A percentile compares a stretch with the other conserved stretches of the same genome.
Conservation (phyloP, 805 yeast species). For the Candida michaelii region DNA sequence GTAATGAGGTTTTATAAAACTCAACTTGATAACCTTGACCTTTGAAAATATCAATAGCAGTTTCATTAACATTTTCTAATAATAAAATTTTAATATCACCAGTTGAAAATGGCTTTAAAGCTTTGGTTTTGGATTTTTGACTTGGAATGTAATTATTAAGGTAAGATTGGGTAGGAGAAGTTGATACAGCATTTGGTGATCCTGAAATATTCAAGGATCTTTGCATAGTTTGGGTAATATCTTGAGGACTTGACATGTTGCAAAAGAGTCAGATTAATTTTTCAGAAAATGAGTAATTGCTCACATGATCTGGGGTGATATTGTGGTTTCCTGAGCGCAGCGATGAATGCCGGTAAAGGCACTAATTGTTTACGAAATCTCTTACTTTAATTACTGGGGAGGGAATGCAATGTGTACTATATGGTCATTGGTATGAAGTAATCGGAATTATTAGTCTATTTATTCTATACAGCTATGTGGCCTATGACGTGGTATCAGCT, state of each 20-base stretch:
- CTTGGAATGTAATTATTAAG: constrained; percentile 49
- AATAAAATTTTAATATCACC: constrained; percentile 91
- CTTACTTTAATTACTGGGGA: too few relatives aligned
- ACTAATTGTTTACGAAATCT: too few relatives aligned
- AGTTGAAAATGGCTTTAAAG: constrained; percentile 90
- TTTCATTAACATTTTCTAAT: constrained; percentile 89
- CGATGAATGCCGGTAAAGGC: too few relatives aligned
- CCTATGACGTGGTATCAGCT: background rate
- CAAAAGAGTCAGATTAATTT: constrained; percentile 7
- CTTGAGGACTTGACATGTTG: constrained; percentile 65
- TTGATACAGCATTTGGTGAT: constrained; percentile 72
- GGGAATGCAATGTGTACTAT: too few relatives aligned
- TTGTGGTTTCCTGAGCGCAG: too few relatives aligned
- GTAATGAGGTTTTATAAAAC: constrained; percentile 81
- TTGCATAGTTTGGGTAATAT: constrained; percentile 61
- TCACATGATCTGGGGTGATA: background rate
- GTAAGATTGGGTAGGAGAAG: constrained; percentile 80
- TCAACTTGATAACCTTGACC: constrained; percentile 97
- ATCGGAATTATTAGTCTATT: too few relatives aligned
- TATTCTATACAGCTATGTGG: too few relatives aligned
- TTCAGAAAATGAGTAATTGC: constrained; percentile 5
- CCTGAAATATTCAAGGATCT: constrained; percentile 52
- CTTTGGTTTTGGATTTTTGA: constrained; percentile 53
- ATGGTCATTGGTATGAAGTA: too few relatives aligned
- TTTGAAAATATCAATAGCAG: constrained; percentile 83